A percentile compares a stretch with the other conserved stretches of the same genome.
These are phyloP conservation scores for Hypsizygus marmoreus DNA, from an alignment of 768 basidiomycete genomes.

Conservation along the genomic window DNA sequence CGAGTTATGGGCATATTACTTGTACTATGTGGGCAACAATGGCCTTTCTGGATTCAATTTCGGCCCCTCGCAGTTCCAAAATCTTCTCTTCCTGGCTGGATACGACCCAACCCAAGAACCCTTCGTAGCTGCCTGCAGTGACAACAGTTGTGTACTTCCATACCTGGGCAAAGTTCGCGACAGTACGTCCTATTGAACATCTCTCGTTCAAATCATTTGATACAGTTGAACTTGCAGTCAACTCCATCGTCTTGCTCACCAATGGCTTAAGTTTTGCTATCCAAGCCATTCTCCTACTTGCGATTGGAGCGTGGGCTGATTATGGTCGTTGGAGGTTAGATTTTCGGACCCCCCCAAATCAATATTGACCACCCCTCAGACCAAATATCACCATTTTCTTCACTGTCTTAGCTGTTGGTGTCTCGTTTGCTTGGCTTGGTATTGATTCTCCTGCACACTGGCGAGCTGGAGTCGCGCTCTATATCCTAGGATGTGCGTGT, in stretches of 20 bases:
- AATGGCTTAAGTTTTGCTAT: conserved; percentile 81
- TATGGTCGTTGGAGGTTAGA: conserved; percentile 75
- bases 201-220: not conserved
- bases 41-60: conserved; percentile 72
- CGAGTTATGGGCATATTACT: conserved; percentile 63
- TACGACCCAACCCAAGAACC: conserved; percentile 65
- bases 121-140: conserved; percentile 51
- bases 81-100: conserved; percentile 70
- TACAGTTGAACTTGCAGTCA: conserved; percentile 45
- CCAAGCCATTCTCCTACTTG: conserved; percentile 65
- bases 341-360: not conserved
- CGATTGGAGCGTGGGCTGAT: conserved; percentile 79
- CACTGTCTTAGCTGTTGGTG: conserved; percentile 62
- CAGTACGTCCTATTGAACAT: conserved; percentile 39
- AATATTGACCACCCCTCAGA: conserved; percentile 30
- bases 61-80: conserved; percentile 76
- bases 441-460: conserved; percentile 67
- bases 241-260: conserved; percentile 76
- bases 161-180: conserved; percentile 64
- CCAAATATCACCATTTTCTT: conserved; percentile 81
- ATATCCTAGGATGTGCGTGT: conserved; percentile 62
- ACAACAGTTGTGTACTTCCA: conserved; percentile 62
- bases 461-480: conserved; percentile 61
- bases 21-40: conserved; percentile 68
- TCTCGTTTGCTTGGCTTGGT: conserved; percentile 79